Conservation (phyloP, 2,329 filamentous ascomycete genomes). For the Lecanicillium sp. region DNA sequence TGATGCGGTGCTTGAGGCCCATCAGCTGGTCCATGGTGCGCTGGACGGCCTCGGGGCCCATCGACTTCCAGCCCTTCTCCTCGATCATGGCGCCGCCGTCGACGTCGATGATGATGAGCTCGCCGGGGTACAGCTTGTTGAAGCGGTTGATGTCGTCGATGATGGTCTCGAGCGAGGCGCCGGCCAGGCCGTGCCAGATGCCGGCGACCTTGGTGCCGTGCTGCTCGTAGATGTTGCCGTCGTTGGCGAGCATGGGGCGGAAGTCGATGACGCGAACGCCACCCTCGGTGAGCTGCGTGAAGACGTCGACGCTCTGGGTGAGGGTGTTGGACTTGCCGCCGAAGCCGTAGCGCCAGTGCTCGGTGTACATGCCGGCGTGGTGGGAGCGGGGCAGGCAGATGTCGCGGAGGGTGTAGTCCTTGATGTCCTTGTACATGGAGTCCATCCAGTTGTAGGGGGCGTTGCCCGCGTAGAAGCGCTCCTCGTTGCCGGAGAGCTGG, state of each 20-base stretch:
- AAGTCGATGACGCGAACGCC: conserved; percentile 28
- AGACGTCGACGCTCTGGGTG: conserved; percentile 19
- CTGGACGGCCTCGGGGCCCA: conserved; percentile 3
- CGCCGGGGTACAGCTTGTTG: conserved; percentile 24
- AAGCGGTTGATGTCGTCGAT: conserved; percentile 25
- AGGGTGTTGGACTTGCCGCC: conserved; percentile 19
- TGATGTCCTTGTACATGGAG: conserved; percentile 20
- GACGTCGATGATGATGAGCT: conserved; percentile 30
- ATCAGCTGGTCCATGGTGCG: conserved; percentile 20
- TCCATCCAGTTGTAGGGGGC: conserved; percentile 26
- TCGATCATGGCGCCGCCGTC: conserved; percentile 14
- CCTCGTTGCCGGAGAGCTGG: conserved; percentile 26
- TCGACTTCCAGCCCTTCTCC: background rate
- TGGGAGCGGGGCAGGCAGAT: conserved; percentile 28
- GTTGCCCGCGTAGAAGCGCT: conserved; percentile 24
- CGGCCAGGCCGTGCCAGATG: conserved; percentile 21
- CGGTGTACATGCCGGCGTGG: conserved; percentile 24
- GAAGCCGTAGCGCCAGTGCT: conserved; percentile 2
- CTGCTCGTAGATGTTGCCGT: conserved; percentile 15
- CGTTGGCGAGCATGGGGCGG: conserved; percentile 16
- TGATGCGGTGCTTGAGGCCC: conserved; percentile 19
- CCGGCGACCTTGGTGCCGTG: conserved; percentile 18
- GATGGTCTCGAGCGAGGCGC: conserved; percentile 24
- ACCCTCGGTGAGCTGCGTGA: conserved; percentile 22
- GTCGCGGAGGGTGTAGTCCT: conserved; percentile 23